These are phyloP conservation scores for Phytophthora pisi DNA, from an alignment of 352 stramenopile genomes.

Conservation along the genomic window DNA sequence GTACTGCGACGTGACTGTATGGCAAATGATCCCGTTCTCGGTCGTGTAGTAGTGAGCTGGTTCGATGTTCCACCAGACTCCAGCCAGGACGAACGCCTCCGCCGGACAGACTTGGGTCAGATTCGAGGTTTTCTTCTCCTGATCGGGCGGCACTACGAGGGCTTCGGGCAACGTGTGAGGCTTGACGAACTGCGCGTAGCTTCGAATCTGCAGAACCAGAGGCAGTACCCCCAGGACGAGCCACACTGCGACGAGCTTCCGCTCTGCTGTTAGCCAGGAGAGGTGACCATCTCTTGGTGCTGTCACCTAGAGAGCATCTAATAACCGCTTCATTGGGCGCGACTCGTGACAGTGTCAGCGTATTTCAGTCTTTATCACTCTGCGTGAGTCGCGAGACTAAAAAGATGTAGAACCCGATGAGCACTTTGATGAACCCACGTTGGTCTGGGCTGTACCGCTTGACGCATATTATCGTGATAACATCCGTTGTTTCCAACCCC, in stretches of 20 bases:
- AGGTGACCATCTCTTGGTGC: neutral
- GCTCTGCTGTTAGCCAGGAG: neutral
- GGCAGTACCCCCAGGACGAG: neutral
- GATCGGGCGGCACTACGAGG: neutral
- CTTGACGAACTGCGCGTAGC: neutral
- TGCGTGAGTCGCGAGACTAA: too few relatives aligned
- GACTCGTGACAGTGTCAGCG: neutral
- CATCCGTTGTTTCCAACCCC: too few relatives aligned
- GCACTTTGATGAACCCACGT: too few relatives aligned
- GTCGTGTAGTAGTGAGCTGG: slow-evolving; percentile 9
- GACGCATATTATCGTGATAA: too few relatives aligned
- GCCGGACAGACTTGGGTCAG: slow-evolving; percentile 1
- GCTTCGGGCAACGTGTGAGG: neutral
- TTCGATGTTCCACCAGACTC: slow-evolving; percentile 14
- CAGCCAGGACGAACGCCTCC: slow-evolving; percentile 1
- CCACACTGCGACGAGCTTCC: neutral
- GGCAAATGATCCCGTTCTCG: slow-evolving; percentile 1
- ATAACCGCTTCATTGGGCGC: neutral
- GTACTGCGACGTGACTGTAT: slow-evolving; percentile 19
- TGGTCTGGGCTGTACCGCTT: too few relatives aligned
- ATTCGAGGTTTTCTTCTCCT: neutral
- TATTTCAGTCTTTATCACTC: neutral
- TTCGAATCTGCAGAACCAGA: neutral
- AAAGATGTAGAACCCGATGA: too few relatives aligned
- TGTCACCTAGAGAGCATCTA: neutral